phyloP scores from a whole-genome alignment of 2,329 filamentous ascomycete species.

The Alternaria solani region DNA sequence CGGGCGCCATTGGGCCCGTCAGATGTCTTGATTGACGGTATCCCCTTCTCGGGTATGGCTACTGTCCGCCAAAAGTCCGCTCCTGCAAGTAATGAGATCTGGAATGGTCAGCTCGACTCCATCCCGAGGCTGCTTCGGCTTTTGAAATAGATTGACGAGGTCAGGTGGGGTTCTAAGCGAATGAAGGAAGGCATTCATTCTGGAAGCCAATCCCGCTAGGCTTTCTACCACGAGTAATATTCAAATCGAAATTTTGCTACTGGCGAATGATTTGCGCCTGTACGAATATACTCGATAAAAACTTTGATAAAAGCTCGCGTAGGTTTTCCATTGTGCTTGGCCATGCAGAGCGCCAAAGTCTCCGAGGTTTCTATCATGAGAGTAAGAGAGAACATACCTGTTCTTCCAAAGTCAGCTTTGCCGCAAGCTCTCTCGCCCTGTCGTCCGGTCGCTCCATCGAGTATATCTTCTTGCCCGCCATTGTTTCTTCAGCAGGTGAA shows the following conservation, averaged over 20 bases:
- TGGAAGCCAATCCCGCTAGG: conserved; percentile 3
- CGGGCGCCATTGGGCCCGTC: conserved; percentile 76
- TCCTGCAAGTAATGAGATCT: conserved; percentile 56
- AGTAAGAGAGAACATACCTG: conserved; percentile 43
- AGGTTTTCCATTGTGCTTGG: background rate
- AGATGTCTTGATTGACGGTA: conserved; percentile 70
- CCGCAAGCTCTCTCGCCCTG: conserved; percentile 46
- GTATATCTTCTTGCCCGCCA: conserved; percentile 48
- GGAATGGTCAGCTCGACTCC: conserved; percentile 30
- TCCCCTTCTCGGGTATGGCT: conserved; percentile 65
- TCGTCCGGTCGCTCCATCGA: conserved; percentile 43
- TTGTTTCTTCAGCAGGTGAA: conserved; percentile 34
- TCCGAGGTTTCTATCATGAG: conserved; percentile 13
- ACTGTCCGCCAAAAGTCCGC: conserved; percentile 76
- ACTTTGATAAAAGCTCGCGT: background rate
- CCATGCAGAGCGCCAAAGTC: background rate
- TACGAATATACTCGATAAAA: background rate
- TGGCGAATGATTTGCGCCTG: background rate
- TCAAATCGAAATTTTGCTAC: background rate
- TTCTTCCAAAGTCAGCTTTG: conserved; percentile 49
- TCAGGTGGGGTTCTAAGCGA: conserved; percentile 18
- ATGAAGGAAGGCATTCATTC: background rate
- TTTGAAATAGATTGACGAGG: conserved; percentile 17
- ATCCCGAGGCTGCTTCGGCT: conserved; percentile 14
- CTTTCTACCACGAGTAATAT: background rate